Evolutionary conservation across 1,139 yeast genomes (phyloP), one percentile per base, ranked within the genome.

Genomic region (Geotrichum citri-aurantii): DNA sequence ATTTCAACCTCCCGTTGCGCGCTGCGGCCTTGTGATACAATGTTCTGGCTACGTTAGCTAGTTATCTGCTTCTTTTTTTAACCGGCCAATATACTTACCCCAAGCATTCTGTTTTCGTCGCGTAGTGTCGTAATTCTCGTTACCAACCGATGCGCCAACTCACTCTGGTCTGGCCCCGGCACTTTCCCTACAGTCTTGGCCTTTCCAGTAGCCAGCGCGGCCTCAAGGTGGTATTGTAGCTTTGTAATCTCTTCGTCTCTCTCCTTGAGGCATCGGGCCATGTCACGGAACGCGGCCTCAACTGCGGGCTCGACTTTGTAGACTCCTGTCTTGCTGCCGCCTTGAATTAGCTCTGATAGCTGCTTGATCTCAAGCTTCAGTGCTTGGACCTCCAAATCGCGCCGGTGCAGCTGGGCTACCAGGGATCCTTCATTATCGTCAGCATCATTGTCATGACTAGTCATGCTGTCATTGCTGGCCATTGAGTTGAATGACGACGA

Each of bases 81-180:
- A 4, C 14, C 17, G 33, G 12, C n/a, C n/a, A 11, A 12, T 29
- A 10, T 12, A 62, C 67, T 57, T 64, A 65, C 68, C 19, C 87
- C 79, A 70, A 90, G 79, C 60, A 79, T 81, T 59, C 83, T 85
- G 68, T 91, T 91, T 69, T 91, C 97, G 52, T 79, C 79, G 27
- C 83, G 82, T 63, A 90, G 75, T 59, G 79, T 74, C 60, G 82
- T 81, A 62, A 91, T 69, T 63, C 89, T 84, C 55, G 81, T 78
- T 55, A 89, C 77, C 59, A 88, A 81, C 65, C 87, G 85, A 69
- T 90, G 96, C 8, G 93, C 84, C 55, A 89, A 73, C 64, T 88
- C 95, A 65, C 86, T 84, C 54, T 84, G 88, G 66, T 90, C 95
- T 54, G 50, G 48, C 11, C 24, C 29, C 24, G 17, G 47, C 19